Evolutionary conservation across 208 protist species (phyloP), one percentile per base, ranked within the genome.

Genomic region (Crithidia expoeki): DNA sequence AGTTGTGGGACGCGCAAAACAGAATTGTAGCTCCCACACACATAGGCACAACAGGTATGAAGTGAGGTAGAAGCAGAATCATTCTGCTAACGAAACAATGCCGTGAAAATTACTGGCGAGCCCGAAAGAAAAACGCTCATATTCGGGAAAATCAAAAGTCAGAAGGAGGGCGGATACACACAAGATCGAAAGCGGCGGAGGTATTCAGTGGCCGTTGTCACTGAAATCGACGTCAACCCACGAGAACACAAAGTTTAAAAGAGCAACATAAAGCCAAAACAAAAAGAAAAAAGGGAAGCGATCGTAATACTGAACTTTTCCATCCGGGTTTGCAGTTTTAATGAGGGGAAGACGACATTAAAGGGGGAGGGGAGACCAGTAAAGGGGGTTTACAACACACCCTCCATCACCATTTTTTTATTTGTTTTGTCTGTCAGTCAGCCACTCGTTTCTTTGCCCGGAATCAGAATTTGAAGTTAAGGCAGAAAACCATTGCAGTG

Each of bases 101-200:
- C 5, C 30, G 50, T 2, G 23, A 62, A 38, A 70, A 12, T 34
- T 16, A 44, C 1, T 30, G 50, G 49, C 19, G 10, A 7, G 36
- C 12, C 59, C 34, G 69, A 68, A 68, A 67, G 40, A 70, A 66
- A 74, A 47, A 46, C n/a, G n/a, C n/a, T n/a, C n/a, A 50, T 27
- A 55, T 10, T 27, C 9, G 10, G 4, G 14, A 58, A 19, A 58
- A 33, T 4, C 19, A 32, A 4, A 28, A 46, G 33, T 40, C 3
- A 38, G 16, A 38, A 57, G 23, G 30, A n/a, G n/a, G n/a, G n/a
- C n/a, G n/a, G 14, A 46, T 46, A 40, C 16, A 60, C 7, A 60
- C 33, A 46, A 62, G 25, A 50, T 30, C 11, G 23, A 62, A 50
- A 50, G 25, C 4, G 55, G 12, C 14, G 32, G 25, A 19, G 14